Evolutionary conservation across 306 rosid species (phyloP).

Genomic region (Quercus wislizeni): DNA sequence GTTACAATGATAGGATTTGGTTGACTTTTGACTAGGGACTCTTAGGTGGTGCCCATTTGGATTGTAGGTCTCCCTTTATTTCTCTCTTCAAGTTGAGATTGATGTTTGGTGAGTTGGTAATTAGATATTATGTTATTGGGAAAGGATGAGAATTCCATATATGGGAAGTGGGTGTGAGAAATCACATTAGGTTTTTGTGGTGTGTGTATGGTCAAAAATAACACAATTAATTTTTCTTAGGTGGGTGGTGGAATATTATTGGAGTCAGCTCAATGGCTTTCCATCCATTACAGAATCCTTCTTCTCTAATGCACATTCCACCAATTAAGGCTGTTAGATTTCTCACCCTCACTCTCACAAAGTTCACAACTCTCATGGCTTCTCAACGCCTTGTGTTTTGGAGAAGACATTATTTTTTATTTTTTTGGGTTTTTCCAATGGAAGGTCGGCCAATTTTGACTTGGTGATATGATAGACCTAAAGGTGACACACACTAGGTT

Average conservation of each 20-base stretch:
- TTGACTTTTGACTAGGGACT: slow-evolving; percentile 51
- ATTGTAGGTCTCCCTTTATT: not conserved
- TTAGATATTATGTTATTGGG: slow-evolving; percentile 50
- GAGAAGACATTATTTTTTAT: slow-evolving; percentile 13
- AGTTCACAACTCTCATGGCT: slow-evolving; percentile 4
- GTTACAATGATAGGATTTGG: slow-evolving; percentile 27
- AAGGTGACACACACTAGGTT: slow-evolving; percentile 20
- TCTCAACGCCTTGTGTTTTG: slow-evolving; percentile 28
- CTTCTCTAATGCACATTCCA: slow-evolving; percentile 37
- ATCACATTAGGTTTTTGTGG: slow-evolving; percentile 39
- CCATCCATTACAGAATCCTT: slow-evolving; percentile 31
- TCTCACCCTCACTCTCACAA: slow-evolving; percentile 1
- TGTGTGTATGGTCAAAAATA: slow-evolving; percentile 47
- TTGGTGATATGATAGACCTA: slow-evolving; percentile 28
- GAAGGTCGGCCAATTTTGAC: slow-evolving; percentile 46
- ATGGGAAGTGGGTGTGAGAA: slow-evolving; percentile 44
- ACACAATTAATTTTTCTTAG: slow-evolving; percentile 32
- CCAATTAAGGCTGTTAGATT: slow-evolving; percentile 19
- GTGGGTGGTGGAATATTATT: slow-evolving; percentile 53
- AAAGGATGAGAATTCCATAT: slow-evolving; percentile 45
- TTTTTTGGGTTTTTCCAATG: not conserved
- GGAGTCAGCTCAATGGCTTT: slow-evolving; percentile 51
- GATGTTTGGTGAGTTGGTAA: slow-evolving; percentile 29
- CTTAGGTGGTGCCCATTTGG: slow-evolving; percentile 25
- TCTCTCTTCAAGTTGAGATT: slow-evolving; percentile 15